Evolutionary conservation across 2,329 filamentous ascomycete genomes (phyloP).

Genomic region (Pyrenophora tritici-repentis): DNA sequence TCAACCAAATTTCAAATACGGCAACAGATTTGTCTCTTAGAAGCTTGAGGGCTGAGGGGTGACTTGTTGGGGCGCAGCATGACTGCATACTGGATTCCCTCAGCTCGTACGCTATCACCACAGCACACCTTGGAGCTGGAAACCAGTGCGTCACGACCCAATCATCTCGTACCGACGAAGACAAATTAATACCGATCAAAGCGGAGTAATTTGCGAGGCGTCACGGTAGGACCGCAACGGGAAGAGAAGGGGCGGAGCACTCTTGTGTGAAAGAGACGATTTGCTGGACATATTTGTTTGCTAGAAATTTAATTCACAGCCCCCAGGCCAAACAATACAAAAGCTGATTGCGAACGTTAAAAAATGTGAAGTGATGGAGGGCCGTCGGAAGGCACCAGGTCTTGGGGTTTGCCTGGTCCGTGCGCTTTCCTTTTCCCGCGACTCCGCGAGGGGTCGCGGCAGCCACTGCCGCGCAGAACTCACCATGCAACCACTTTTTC

Average conservation of each 20-base stretch:
- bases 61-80: background rate
- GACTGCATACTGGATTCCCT: background rate
- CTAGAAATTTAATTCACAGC: too few species aligned
- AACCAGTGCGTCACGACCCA: background rate
- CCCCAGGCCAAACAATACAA: too few species aligned
- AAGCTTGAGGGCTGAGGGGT: background rate
- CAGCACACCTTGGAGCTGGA: background rate
- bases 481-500: background rate
- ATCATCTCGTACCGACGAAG: background rate
- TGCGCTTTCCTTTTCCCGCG: slow-evolving; percentile 13
- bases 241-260: too few species aligned
- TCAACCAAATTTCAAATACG: background rate
- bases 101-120: background rate
- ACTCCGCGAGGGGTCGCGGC: slow-evolving; percentile 11
- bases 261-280: background rate
- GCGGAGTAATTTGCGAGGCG: too few species aligned
- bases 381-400: slow-evolving; percentile 2
- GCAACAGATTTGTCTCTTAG: background rate
- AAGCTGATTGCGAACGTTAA: background rate
- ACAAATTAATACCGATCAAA: background rate
- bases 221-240: too few species aligned
- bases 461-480: slow-evolving; percentile 8
- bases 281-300: too few species aligned
- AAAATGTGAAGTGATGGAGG: slow-evolving; percentile 4
- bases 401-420: slow-evolving; percentile 1